Base-by-base conservation (phyloP, 805 yeast species). In the Ogataea dorogensis region DNA sequence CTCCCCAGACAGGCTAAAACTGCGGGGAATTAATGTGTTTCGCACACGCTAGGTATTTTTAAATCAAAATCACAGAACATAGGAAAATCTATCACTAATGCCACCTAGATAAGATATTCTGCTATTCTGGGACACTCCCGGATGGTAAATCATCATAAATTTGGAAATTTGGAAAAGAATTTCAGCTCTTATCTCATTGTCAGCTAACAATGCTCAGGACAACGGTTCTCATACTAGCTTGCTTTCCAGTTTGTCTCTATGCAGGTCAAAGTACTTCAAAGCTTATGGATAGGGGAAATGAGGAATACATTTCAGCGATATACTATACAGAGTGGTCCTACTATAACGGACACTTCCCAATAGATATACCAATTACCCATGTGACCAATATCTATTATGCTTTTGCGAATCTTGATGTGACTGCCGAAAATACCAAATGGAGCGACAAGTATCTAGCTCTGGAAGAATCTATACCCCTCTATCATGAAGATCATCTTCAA, bases 381-480 rank as follows among this genome's bases (percentile, higher is more conserved):
- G 54, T 84, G 0, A 77, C 95, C 13, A 84, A 86, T 44, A 57
- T 93, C 2, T 79, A 80, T 51, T 93, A 84, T 58, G 84, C 96
- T 0, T 91, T 91, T 58, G 67, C 85, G 32, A 63, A 72, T 21
- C 70, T 88, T 4, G 75, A 80, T 45, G 49, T 67, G 1, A 51
- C 53, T 0, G 61, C 80, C 0, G 31, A 31, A 4, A 16, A 11
- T 7, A 89, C 94, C 0, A 59, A 53, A 11, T 66, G 77, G 17
- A 64, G 77, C 6, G 95, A 88, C 52, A 57, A 65, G 6, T 77
- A 83, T 79, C 76, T 86, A 1, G 96, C 86, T 47, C 43, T 68
- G 1, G 70, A 73, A 17, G 54, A 55, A 9, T 7, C 23, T 2
- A 28, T 55, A 1, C 48, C 49, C 1, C 44, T 57, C 5, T 25